These are phyloP conservation scores for Zymoseptoria passerinii DNA, from an alignment of 2,329 filamentous ascomycete genomes.

Conservation along the genomic window DNA sequence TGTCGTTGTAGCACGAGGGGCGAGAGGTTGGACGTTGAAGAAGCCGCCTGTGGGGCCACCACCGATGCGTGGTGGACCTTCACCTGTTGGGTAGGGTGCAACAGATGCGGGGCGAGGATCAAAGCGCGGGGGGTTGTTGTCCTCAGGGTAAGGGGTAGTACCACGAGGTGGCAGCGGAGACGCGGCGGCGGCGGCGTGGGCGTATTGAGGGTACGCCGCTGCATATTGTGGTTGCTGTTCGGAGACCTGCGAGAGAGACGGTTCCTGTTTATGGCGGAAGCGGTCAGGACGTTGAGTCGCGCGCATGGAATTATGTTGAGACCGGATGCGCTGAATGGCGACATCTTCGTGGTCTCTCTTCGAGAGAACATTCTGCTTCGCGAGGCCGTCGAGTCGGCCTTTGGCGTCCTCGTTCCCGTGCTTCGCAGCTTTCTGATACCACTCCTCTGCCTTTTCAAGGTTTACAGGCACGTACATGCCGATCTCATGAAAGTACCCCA, in stretches of 20 bases:
- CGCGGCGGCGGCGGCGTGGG: neutral
- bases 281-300: constrained; percentile 38
- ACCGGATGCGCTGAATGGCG: constrained; percentile 74
- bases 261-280: constrained; percentile 31
- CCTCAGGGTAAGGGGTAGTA: constrained; percentile 25
- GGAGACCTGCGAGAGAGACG: constrained; percentile 14
- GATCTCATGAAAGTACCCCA: constrained; percentile 97
- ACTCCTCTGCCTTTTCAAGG: constrained; percentile 69
- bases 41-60: constrained; percentile 29
- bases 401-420: constrained; percentile 88
- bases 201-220: constrained; percentile 4
- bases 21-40: constrained; percentile 26
- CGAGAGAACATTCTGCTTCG: constrained; percentile 66
- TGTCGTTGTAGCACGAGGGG: constrained; percentile 30
- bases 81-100: constrained; percentile 64
- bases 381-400: constrained; percentile 73
- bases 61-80: constrained; percentile 41
- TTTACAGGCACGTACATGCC: constrained; percentile 85
- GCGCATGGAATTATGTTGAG: constrained; percentile 44
- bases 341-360: constrained; percentile 90
- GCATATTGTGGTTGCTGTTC: constrained; percentile 8
- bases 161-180: constrained; percentile 12
- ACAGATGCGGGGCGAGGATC: constrained; percentile 42
- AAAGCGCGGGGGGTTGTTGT: constrained; percentile 30
- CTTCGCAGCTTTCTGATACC: constrained; percentile 84